Conservation (phyloP, 805 yeast species). For the Torulaspora franciscae region DNA sequence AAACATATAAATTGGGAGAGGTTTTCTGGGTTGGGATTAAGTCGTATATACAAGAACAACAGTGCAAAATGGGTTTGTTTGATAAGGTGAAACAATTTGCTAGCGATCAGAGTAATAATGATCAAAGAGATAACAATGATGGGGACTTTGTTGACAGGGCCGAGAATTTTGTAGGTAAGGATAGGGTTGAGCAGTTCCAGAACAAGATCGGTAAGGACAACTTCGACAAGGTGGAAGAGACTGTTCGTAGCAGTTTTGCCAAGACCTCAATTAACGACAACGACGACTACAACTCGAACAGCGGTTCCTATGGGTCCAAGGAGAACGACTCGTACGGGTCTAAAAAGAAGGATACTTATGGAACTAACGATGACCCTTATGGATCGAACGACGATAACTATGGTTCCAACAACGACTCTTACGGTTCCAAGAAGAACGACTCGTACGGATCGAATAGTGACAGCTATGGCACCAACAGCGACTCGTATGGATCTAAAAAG, state of each 20-base stretch:
- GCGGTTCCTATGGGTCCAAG: constrained; percentile 12
- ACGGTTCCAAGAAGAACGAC: constrained; percentile 14
- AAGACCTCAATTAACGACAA: constrained; percentile 27
- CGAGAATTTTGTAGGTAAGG: constrained; percentile 32
- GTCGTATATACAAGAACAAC: background rate
- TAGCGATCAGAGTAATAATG: constrained; percentile 16
- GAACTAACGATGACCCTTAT: constrained; percentile 16
- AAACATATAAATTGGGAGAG: background rate
- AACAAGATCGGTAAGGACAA: constrained; percentile 33
- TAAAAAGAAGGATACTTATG: constrained; percentile 17
- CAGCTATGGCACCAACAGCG: constrained; percentile 22
- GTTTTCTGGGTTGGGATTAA: background rate
- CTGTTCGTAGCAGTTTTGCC: constrained; percentile 29
- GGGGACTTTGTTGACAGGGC: constrained; percentile 29
- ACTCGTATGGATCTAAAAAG: constrained; percentile 24
- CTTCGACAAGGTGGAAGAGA: constrained; percentile 30
- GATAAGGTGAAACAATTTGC: constrained; percentile 40
- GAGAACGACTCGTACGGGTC: constrained; percentile 18
- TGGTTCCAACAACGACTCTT: constrained; percentile 20
- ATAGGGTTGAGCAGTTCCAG: constrained; percentile 28
- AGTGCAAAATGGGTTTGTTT: constrained; percentile 40
- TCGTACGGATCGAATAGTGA: constrained; percentile 19
- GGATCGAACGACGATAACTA: constrained; percentile 21
- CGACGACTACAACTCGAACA: constrained; percentile 13
- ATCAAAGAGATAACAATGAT: constrained; percentile 29